phyloP scores from a whole-genome alignment of 2,329 filamentous ascomycete genomes.

The Aureobasidium lini region DNA sequence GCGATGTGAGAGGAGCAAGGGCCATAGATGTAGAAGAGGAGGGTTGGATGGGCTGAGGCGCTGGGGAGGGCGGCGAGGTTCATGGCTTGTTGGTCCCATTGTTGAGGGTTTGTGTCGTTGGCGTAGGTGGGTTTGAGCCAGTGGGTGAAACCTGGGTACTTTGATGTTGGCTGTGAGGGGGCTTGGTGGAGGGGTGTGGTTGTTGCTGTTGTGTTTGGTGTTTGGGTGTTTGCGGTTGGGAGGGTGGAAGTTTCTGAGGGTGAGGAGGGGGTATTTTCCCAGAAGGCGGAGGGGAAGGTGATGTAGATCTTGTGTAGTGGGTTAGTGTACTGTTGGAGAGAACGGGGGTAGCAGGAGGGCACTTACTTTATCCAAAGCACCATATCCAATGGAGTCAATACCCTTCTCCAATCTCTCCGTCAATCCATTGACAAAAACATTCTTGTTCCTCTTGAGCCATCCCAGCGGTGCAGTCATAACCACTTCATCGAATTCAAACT shows the following conservation, averaged over 20 bases:
- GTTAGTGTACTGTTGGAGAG: not conserved
- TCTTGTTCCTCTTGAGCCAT: slow-evolving; percentile 44
- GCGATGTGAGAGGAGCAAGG: slow-evolving; percentile 52
- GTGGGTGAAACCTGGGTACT: slow-evolving; percentile 61
- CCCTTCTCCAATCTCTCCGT: slow-evolving; percentile 36
- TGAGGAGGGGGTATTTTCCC: not conserved
- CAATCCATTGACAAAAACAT: slow-evolving; percentile 38
- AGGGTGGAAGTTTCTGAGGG: not conserved
- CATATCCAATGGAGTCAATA: slow-evolving; percentile 31
- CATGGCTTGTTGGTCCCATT: slow-evolving; percentile 58
- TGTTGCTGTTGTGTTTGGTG: slow-evolving; percentile 32
- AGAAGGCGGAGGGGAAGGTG: slow-evolving; percentile 51
- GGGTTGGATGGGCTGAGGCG: slow-evolving; percentile 61
- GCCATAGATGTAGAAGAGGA: slow-evolving; percentile 76
- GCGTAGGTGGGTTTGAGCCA: slow-evolving; percentile 69
- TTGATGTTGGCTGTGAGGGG: slow-evolving; percentile 25
- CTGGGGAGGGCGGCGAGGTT: slow-evolving; percentile 63
- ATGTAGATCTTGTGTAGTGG: slow-evolving; percentile 32
- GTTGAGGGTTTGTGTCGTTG: slow-evolving; percentile 49
- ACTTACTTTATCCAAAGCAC: slow-evolving; percentile 18
- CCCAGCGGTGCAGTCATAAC: slow-evolving; percentile 47
- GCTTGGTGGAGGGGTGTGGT: slow-evolving; percentile 29
- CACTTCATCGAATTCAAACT: slow-evolving; percentile 42
- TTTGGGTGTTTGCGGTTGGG: slow-evolving; percentile 22
- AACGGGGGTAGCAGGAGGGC: not conserved